Evolutionary conservation across 805 yeast species (phyloP).

Genomic region (Alloascoidea hylecoeti): DNA sequence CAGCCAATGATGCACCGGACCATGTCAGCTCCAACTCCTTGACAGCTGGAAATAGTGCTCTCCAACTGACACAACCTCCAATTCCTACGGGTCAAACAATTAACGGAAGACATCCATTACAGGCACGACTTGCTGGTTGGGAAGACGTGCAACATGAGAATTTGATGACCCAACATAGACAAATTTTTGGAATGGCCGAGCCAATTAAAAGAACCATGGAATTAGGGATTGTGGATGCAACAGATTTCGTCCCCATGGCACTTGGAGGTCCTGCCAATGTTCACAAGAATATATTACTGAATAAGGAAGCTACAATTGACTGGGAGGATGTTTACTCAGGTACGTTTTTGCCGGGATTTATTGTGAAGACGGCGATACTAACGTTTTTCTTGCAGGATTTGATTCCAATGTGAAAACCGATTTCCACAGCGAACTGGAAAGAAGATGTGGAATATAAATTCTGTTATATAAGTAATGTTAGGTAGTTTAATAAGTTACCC

Average conservation of each 20-base stretch:
- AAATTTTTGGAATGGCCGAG: slow-evolving; percentile 84
- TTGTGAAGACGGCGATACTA: no score
- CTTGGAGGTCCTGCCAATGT: slow-evolving; percentile 40
- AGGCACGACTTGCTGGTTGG: slow-evolving; percentile 65
- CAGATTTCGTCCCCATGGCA: slow-evolving; percentile 53
- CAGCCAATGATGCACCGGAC: slow-evolving; percentile 27
- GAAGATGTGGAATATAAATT: not conserved
- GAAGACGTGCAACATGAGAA: slow-evolving; percentile 58
- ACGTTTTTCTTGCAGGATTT: no score
- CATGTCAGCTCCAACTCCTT: not conserved
- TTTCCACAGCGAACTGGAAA: not conserved
- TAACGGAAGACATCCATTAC: slow-evolving; percentile 79
- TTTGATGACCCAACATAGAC: slow-evolving; percentile 64
- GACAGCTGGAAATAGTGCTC: slow-evolving; percentile 1
- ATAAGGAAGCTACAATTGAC: slow-evolving; percentile 64
- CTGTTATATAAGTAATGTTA: no score
- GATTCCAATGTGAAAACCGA: not conserved
- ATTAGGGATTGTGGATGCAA: slow-evolving; percentile 49
- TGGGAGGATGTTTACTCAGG: slow-evolving; percentile 87
- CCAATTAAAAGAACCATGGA: slow-evolving; percentile 92
- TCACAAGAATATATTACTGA: slow-evolving; percentile 67
- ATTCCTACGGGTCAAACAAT: slow-evolving; percentile 33
- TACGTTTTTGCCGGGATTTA: no score
- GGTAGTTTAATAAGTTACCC: no score
- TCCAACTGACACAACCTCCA: slow-evolving; percentile 16